Percentiles rank a stretch among this genome's conserved stretches.
phyloP scores from a whole-genome alignment of 768 basidiomycete genomes.

The Phlebiopsis gigantea region DNA sequence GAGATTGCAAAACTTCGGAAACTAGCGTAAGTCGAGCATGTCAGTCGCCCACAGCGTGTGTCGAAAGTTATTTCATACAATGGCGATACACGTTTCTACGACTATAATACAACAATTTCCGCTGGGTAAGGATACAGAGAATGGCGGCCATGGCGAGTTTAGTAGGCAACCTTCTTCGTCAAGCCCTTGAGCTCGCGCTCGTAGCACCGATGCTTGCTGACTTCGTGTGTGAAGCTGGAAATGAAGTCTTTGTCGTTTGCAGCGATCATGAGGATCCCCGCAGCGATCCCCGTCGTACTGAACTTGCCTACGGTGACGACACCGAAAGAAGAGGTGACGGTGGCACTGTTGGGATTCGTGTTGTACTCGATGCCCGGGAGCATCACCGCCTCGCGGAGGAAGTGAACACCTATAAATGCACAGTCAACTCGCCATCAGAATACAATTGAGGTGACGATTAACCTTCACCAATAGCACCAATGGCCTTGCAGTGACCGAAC shows the following conservation, averaged over 20 bases:
- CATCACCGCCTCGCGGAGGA: constrained; percentile 41
- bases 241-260: constrained; percentile 47
- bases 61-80: not conserved
- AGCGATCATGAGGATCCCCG: constrained; percentile 40
- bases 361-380: constrained; percentile 43
- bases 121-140: not conserved
- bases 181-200: constrained; percentile 58
- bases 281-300: constrained; percentile 29
- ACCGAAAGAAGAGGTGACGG: constrained; percentile 51
- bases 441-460: too few species aligned
- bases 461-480: constrained; percentile 74
- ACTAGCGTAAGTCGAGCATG: not conserved
- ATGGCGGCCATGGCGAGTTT: constrained; percentile 1
- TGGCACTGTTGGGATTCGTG: constrained; percentile 27
- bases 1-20: constrained; percentile 18
- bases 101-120: not conserved
- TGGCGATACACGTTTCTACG: not conserved
- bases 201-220: constrained; percentile 65
- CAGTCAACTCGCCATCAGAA: too few species aligned
- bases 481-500: constrained; percentile 81
- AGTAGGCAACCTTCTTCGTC: constrained; percentile 45
- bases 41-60: not conserved
- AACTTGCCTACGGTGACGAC: constrained; percentile 60
- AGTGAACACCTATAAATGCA: constrained; percentile 39
- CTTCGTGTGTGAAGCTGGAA: constrained; percentile 52